A percentile compares a stretch with the other conserved stretches of the same genome.
phyloP scores from a whole-genome alignment of 116 monocot species.

The Dioscorea cayenensis region DNA sequence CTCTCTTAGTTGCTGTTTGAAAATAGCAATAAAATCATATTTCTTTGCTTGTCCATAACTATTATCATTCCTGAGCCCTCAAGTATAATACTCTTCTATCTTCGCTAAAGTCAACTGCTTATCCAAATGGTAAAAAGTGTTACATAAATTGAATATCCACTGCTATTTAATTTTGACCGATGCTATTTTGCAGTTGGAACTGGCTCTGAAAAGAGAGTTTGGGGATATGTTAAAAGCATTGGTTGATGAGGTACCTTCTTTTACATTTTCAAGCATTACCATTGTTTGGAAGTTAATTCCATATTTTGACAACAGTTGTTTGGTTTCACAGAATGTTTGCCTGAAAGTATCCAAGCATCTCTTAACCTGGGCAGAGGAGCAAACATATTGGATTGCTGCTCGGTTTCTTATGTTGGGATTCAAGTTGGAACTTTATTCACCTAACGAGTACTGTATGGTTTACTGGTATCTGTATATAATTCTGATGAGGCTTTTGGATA shows the following conservation, averaged over 20 bases:
- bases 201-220: conserved; percentile 64
- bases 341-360: conserved; percentile 61
- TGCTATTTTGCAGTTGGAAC: conserved; percentile 61
- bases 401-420: conserved; percentile 88
- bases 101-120: no score
- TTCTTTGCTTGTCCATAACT: no score
- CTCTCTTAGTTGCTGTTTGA: no score
- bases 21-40: no score
- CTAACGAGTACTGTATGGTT: conserved; percentile 87
- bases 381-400: conserved; percentile 93
- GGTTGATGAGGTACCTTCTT: conserved; percentile 47
- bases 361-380: conserved; percentile 73
- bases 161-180: conserved; percentile 8
- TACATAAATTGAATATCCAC: neutral
- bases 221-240: conserved; percentile 30
- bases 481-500: conserved; percentile 67
- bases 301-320: neutral
- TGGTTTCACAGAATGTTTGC: conserved; percentile 45
- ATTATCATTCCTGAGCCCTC: no score
- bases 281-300: neutral
- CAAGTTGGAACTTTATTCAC: conserved; percentile 82
- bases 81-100: no score
- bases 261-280: neutral
- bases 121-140: neutral
- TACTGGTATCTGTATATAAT: conserved; percentile 96